Evolutionary conservation across 805 yeast species (phyloP), one percentile per base, ranked within the genome.

Genomic region (Yueomyces sinensis): DNA sequence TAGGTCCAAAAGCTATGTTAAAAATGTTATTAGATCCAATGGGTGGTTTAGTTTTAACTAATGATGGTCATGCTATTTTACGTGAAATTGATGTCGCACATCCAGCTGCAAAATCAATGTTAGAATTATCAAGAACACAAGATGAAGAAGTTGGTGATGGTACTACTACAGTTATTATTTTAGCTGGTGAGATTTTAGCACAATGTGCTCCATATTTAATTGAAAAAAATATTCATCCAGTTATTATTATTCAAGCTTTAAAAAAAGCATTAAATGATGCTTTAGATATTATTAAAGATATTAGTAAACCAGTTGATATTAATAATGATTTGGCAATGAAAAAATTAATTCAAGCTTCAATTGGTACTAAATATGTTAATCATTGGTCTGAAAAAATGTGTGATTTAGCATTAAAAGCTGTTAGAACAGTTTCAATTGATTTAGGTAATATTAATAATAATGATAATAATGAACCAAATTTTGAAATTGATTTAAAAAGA

Each of bases 91-190:
- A 89, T 55, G 94, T 82, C 37, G 86, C 95, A 4, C 98, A 91
- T 57, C 98, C 99, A 9, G 99, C 98, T 4, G 99, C 99, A 32
- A 91, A 91, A 62, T 81, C 94, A 23, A 91, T 91, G 97, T 82
- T 91, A 53, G 98, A 91, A 62, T 72, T 91, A 45, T 76, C 91
- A 50, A 74, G 98, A 63, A 87, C 98, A 5, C 96, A 89, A 64
- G 98, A 89, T 56, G 98, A 89, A 63, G 98, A 89, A 63, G 98
- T 75, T 37, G 99, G 99, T 37, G 99, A 91, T 53, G 97, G 97
- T 41, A 87, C 99, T 40, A 91, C 99, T 18, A 80, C 95, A 7
- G 99, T 91, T 36, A 91, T 91, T 52, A 89, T 91, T 42, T 65
- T 89, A 37, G 97, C 98, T 15, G 98, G 98, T 43, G 98, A 91